Evolutionary conservation across 768 basidiomycete genomes (phyloP).

Genomic region (Lactifluus pinguis): DNA sequence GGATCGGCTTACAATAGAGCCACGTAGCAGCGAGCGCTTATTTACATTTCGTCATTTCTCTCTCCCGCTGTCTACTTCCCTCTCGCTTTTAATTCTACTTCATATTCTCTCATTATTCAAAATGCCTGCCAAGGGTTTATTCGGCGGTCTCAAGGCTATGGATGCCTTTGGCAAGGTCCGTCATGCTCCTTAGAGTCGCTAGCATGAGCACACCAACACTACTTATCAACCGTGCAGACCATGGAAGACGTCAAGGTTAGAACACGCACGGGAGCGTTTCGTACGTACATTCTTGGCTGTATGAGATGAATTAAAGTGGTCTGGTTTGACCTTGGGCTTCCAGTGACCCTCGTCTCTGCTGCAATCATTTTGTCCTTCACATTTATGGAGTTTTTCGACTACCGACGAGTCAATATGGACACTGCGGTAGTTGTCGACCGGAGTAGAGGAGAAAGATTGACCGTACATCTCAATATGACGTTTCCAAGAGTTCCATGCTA

Average conservation of each 20-base stretch:
- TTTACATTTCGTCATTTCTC: neutral
- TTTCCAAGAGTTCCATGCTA: conserved; percentile 98
- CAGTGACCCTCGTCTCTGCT: conserved; percentile 88
- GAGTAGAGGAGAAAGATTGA: conserved; percentile 89
- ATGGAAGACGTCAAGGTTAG: conserved; percentile 99
- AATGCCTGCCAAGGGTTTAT: conserved; percentile 67
- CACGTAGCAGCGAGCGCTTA: neutral
- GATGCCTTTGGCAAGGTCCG: conserved; percentile 99
- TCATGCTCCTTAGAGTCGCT: neutral
- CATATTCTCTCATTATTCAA: conserved; percentile 11
- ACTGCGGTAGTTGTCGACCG: conserved; percentile 93
- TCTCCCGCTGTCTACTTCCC: neutral
- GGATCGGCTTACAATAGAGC: conserved; percentile 25
- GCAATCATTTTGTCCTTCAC: conserved; percentile 90
- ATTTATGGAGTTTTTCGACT: conserved; percentile 93
- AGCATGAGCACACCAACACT: neutral
- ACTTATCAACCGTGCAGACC: conserved; percentile 45
- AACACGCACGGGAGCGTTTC: conserved; percentile 85
- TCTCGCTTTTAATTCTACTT: neutral
- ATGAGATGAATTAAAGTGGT: neutral
- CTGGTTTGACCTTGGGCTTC: conserved; percentile 8
- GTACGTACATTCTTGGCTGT: conserved; percentile 38
- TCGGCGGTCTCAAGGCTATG: conserved; percentile 75
- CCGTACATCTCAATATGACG: conserved; percentile 84
- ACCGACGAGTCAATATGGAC: conserved; percentile 76